Conservation (phyloP, 75 land plant genomes). For the Chamaecyparis obtusa region DNA sequence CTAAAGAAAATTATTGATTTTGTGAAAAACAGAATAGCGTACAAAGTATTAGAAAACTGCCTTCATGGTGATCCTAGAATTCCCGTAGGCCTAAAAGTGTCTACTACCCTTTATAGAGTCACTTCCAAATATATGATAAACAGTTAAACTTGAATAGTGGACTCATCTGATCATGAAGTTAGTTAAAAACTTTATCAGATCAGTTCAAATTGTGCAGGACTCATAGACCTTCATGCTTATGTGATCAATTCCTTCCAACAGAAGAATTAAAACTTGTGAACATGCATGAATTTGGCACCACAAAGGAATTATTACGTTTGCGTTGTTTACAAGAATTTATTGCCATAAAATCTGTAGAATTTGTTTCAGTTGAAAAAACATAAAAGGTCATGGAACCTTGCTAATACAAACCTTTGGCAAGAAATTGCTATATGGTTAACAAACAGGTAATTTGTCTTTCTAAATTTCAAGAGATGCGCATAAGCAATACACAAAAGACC, state of each 20-base stretch:
- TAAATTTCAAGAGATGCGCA: too few species aligned
- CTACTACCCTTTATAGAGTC: not conserved
- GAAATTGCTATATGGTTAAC: not conserved
- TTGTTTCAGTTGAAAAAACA: too few species aligned
- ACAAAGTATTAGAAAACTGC: not conserved
- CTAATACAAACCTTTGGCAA: not conserved
- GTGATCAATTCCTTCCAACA: not conserved
- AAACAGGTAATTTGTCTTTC: too few species aligned
- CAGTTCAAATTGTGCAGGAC: not conserved
- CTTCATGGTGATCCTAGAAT: not conserved
- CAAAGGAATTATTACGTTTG: not conserved
- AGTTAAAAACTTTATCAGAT: not conserved
- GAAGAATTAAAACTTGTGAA: not conserved
- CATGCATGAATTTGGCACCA: not conserved
- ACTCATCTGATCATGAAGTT: not conserved
- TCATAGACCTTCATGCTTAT: not conserved
- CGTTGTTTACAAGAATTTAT: not conserved
- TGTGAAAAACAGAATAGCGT: not conserved
- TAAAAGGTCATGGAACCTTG: not conserved
- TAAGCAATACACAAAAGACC: not conserved
- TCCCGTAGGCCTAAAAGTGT: not conserved
- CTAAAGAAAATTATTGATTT: not conserved
- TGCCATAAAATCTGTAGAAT: not conserved
- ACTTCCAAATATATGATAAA: not conserved
- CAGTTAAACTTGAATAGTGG: not conserved